Conservation (phyloP, 495 filamentous ascomycete genomes). For the Daldinia loculata region DNA sequence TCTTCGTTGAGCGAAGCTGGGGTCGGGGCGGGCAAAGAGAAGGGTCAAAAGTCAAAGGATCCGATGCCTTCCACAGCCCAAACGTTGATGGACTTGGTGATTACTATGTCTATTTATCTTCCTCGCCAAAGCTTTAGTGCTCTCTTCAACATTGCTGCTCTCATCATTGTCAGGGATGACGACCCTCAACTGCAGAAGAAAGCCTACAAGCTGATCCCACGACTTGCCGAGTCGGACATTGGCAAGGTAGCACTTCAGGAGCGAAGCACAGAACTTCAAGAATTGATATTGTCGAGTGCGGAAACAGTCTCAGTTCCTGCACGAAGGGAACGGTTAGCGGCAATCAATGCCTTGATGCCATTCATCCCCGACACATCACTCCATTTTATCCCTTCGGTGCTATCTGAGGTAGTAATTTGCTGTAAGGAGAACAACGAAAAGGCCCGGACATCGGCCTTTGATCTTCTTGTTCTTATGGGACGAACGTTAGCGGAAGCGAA, state of each 20-base stretch:
- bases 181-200: slow-evolving; percentile 99
- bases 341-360: slow-evolving; percentile 79
- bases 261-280: slow-evolving; percentile 77
- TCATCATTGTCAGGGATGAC: slow-evolving; percentile 75
- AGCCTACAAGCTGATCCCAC: slow-evolving; percentile 95
- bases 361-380: slow-evolving; percentile 78
- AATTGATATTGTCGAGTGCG: slow-evolving; percentile 75
- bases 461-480: slow-evolving; percentile 88
- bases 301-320: slow-evolving; percentile 87
- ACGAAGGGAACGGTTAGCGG: slow-evolving; percentile 81
- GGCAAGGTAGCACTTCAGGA: slow-evolving; percentile 76
- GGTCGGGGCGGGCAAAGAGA: slow-evolving; percentile 67
- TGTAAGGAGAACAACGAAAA: slow-evolving; percentile 98
- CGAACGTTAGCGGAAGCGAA: slow-evolving; percentile 71
- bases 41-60: slow-evolving; percentile 64
- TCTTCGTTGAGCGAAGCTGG: slow-evolving; percentile 70
- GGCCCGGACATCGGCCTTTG: slow-evolving; percentile 86
- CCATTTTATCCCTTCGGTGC: slow-evolving; percentile 89
- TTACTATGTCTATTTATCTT: slow-evolving; percentile 93
- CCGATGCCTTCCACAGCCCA: slow-evolving; percentile 92
- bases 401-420: slow-evolving; percentile 92
- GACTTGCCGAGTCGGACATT: slow-evolving; percentile 78
- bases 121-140: slow-evolving; percentile 80
- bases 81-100: slow-evolving; percentile 94
- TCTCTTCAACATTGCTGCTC: slow-evolving; percentile 83